Evolutionary conservation across 169 alveolate species (phyloP), one percentile per base, ranked within the genome.

Genomic region (Cryptosporidium ubiquitum): DNA sequence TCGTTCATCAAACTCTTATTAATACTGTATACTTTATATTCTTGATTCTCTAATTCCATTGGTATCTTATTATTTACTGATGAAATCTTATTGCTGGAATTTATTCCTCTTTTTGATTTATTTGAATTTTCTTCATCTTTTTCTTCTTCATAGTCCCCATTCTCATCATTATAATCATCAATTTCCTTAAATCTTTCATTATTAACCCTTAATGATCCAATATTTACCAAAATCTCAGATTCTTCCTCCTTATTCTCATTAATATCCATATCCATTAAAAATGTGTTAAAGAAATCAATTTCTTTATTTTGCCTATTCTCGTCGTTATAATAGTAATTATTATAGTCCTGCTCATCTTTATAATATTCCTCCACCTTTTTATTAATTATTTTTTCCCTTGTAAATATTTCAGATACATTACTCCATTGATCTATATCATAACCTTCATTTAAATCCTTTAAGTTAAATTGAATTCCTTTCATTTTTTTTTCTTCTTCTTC

Each of bases 381-480:
- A 3, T 52, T n/a, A 4, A 14, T 20, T 10, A 1, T 18, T 3
- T 52, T 23, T 10, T n/a, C 4, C n/a, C 70, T 64, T 64, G 52
- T 18, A 10, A 23, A 31, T 16, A 33, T 33, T 29, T 73, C 85
- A 10, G 84, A 69, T 26, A 69, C 23, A 42, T 69, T 26, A 39
- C 42, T 49, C 84, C 84, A 69, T 2, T 69, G 64, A 69, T 69
- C 84, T 39, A 40, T 18, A 16, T 69, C 84, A 42, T 5, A 44
- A 3, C 84, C 84, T 16, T 69, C 84, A 40, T 69, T 40, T 4
- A 69, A 42, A 40, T 40, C 84, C 49, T 66, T 47, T 9, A 66
- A 47, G n/a, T 33, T 66, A 66, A 66, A 66, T 9, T n/a, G n/a
- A n/a, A n/a, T n/a, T n/a, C n/a, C n/a, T n/a, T n/a, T n/a, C n/a